Conservation (phyloP, 2,329 filamentous ascomycete genomes). For the Pseudogymnoascus sp. region DNA sequence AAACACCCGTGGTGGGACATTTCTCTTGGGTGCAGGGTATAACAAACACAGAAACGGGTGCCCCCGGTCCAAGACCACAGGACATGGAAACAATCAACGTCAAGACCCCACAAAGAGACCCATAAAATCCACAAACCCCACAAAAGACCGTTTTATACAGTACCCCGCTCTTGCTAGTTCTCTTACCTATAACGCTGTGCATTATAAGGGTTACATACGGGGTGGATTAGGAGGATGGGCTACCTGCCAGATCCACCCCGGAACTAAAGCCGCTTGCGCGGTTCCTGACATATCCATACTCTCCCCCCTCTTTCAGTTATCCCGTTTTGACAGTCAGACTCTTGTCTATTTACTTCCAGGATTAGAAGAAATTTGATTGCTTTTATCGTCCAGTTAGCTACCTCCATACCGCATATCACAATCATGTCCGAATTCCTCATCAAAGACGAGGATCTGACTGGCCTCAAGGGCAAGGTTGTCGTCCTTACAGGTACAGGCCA, state of each 20-base stretch:
- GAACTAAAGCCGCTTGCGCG: conserved; percentile 10
- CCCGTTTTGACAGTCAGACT: neutral
- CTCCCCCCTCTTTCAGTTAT: conserved; percentile 1
- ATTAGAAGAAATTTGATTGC: conserved; percentile 11
- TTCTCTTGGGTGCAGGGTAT: conserved; percentile 2
- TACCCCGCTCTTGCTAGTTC: neutral
- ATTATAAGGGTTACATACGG: conserved; percentile 2
- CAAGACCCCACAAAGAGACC: neutral
- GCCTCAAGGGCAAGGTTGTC: conserved; percentile 42
- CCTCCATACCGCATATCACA: conserved; percentile 12
- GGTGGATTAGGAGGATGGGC: conserved; percentile 19
- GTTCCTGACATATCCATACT: conserved; percentile 1
- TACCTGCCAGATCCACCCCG: conserved; percentile 17
- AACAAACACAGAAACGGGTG: neutral
- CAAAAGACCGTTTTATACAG: conserved; percentile 10
- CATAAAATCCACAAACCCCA: conserved; percentile 9
- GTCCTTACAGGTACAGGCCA: conserved; percentile 40
- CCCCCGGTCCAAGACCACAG: neutral
- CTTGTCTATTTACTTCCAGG: conserved; percentile 13
- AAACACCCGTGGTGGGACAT: neutral
- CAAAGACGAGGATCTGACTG: conserved; percentile 34
- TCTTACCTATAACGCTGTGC: neutral
- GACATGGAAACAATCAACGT: neutral
- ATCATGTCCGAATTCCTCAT: conserved; percentile 40
- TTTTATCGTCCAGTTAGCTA: conserved; percentile 7